phyloP scores from a whole-genome alignment of 768 basidiomycete species.

The Tylopilus felleus region DNA sequence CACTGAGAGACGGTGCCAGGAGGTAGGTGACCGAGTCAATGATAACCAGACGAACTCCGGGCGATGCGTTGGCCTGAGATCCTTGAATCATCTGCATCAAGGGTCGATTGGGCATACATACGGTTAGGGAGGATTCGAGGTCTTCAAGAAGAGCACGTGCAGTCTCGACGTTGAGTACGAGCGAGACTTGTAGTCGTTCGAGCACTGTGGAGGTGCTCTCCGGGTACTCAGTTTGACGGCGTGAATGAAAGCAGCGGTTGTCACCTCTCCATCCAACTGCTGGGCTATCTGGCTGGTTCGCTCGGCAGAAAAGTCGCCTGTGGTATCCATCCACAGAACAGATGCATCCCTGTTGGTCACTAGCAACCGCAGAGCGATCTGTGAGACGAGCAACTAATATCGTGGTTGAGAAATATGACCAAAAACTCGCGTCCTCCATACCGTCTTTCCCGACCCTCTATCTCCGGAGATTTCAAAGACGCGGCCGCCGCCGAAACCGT shows the following conservation, averaged over 20 bases:
- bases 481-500: constrained; percentile 45
- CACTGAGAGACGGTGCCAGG: constrained; percentile 59
- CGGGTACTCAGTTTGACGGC: constrained; percentile 2
- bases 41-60: constrained; percentile 46
- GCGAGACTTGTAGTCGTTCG: constrained; percentile 56
- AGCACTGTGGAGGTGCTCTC: constrained; percentile 37
- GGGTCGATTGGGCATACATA: constrained; percentile 13
- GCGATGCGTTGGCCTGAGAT: constrained; percentile 9
- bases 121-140: constrained; percentile 31
- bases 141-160: constrained; percentile 49
- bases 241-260: constrained; percentile 7
- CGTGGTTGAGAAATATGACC: neutral
- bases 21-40: constrained; percentile 66
- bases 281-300: constrained; percentile 40
- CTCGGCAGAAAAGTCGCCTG: constrained; percentile 60
- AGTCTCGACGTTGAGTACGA: constrained; percentile 57
- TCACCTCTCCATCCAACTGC: constrained; percentile 25
- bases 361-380: constrained; percentile 56
- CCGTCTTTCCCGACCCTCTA: constrained; percentile 65
- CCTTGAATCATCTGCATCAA: constrained; percentile 2
- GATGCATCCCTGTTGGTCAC: constrained; percentile 32
- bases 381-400: constrained; percentile 56
- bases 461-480: constrained; percentile 72
- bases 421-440: constrained; percentile 31
- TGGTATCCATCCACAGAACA: constrained; percentile 71